These are phyloP conservation scores for Monosporascus cannonballus DNA, from an alignment of 2,329 filamentous ascomycete species.

Conservation along the genomic window DNA sequence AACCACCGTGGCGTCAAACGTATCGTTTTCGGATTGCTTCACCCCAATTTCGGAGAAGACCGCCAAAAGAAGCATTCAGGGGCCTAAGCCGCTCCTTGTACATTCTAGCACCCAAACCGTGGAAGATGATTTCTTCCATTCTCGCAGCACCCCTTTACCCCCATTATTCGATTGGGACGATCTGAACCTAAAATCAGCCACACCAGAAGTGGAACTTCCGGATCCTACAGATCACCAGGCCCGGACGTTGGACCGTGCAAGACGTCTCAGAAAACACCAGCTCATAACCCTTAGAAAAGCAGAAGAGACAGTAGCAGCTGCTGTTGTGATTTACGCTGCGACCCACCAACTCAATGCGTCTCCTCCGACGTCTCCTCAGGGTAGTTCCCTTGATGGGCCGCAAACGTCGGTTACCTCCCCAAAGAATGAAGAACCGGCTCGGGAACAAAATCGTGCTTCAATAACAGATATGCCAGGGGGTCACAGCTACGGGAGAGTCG, in stretches of 20 bases:
- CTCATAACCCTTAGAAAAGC: slow-evolving; percentile 38
- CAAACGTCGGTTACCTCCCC: slow-evolving; percentile 12
- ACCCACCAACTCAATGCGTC: slow-evolving; percentile 38
- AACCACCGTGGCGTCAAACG: slow-evolving; percentile 2
- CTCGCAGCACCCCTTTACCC: slow-evolving; percentile 10
- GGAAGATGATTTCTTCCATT: slow-evolving; percentile 6
- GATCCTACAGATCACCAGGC: slow-evolving; percentile 32
- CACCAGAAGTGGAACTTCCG: slow-evolving; percentile 42
- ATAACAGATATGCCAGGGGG: slow-evolving; percentile 18
- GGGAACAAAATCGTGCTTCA: slow-evolving; percentile 3
- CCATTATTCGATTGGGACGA: slow-evolving; percentile 16
- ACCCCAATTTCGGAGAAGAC: slow-evolving; percentile 9
- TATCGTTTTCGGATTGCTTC: slow-evolving; percentile 14
- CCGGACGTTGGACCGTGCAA: slow-evolving; percentile 34
- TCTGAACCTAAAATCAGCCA: slow-evolving; percentile 32
- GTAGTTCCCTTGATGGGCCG: slow-evolving; percentile 16
- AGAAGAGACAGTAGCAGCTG: slow-evolving; percentile 48
- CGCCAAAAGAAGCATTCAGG: slow-evolving; percentile 14
- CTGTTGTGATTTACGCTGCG: slow-evolving; percentile 47
- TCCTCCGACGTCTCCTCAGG: slow-evolving; percentile 23
- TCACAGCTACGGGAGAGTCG: slow-evolving; percentile 29
- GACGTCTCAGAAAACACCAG: slow-evolving; percentile 38
- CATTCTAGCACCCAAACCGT: slow-evolving; percentile 26
- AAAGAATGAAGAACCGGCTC: slow-evolving; percentile 11
- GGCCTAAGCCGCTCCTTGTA: slow-evolving; percentile 13